These are phyloP conservation scores for Candida michaelii DNA, from an alignment of 805 yeast species.

Conservation along the genomic window DNA sequence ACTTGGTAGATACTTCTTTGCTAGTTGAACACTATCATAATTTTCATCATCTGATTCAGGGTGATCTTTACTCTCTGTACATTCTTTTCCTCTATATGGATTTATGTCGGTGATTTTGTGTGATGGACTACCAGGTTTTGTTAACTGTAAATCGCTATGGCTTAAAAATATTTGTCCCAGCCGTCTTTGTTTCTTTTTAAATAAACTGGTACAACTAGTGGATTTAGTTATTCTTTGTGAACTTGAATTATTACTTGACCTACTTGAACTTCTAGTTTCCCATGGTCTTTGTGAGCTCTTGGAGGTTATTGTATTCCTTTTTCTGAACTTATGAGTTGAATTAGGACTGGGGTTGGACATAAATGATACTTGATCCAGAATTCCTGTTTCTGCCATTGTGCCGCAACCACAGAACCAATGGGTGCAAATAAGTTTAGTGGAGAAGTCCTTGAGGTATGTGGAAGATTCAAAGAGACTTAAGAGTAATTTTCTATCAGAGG, in stretches of 20 bases:
- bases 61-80: too few relatives aligned
- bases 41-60: background rate
- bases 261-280: background rate
- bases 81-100: too few relatives aligned
- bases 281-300: too few relatives aligned
- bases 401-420: too few relatives aligned
- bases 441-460: too few relatives aligned
- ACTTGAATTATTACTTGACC: background rate
- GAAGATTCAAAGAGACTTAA: too few relatives aligned
- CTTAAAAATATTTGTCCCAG: constrained; percentile 13
- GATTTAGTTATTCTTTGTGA: background rate
- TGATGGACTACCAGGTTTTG: background rate
- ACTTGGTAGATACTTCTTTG: constrained; percentile 4
- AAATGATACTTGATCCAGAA: constrained; percentile 10
- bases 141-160: background rate
- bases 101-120: background rate
- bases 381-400: background rate
- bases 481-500: too few relatives aligned
- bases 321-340: too few relatives aligned
- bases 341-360: background rate
- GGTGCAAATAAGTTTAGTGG: too few relatives aligned
- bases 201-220: constrained; percentile 10
- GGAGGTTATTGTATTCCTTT: too few relatives aligned
- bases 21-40: constrained; percentile 2
- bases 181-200: constrained; percentile 13